phyloP scores from a whole-genome alignment of 768 basidiomycete genomes.

The Auriscalpium vulgare region DNA sequence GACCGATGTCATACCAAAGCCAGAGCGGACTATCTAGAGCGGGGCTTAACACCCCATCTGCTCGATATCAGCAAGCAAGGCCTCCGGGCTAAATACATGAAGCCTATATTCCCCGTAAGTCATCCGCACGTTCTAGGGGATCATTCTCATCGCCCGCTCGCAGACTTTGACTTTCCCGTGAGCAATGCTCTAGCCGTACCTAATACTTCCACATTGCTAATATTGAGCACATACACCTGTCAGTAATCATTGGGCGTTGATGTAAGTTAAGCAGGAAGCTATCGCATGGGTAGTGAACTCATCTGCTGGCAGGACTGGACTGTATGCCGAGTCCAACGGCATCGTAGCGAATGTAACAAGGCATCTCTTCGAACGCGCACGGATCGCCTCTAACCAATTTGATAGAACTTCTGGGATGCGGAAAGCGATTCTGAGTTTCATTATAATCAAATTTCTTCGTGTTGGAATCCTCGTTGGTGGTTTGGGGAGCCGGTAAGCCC shows the following conservation, averaged over 20 bases:
- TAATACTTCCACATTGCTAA: no score
- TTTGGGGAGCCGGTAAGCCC: constrained; percentile 74
- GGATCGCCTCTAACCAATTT: not conserved
- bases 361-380: not conserved
- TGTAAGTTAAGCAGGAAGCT: constrained; percentile 39
- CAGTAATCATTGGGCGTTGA: constrained; percentile 86
- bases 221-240: not conserved
- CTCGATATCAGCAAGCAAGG: constrained; percentile 76
- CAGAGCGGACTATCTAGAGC: constrained; percentile 83
- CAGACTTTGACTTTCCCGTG: constrained; percentile 88
- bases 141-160: constrained; percentile 2
- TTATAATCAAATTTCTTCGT: constrained; percentile 55
- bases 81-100: constrained; percentile 80
- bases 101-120: constrained; percentile 79
- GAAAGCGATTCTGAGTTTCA: constrained; percentile 51
- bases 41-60: constrained; percentile 78
- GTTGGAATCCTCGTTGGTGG: constrained; percentile 77
- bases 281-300: not conserved
- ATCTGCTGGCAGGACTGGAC: constrained; percentile 59
- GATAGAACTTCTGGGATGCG: constrained; percentile 85
- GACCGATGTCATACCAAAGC: not conserved
- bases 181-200: constrained; percentile 20
- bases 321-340: constrained; percentile 85
- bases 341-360: constrained; percentile 75
- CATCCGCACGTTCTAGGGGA: not conserved